phyloP scores from a whole-genome alignment of 441 rosid species.

The Pelargonium australe region DNA sequence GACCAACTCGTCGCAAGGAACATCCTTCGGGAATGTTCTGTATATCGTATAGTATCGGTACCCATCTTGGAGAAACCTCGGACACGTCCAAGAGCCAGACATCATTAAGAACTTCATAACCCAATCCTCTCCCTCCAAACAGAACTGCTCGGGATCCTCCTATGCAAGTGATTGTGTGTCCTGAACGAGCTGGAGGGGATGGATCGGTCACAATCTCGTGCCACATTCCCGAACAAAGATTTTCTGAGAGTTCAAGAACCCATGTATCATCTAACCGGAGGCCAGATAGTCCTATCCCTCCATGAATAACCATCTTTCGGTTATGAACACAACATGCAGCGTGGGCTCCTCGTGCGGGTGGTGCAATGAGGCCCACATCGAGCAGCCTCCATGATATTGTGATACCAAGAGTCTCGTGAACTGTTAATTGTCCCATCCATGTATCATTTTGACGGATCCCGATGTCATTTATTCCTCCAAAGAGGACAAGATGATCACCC shows the following conservation, averaged over 20 bases:
- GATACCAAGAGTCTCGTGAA: slow-evolving; percentile 32
- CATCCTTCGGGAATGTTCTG: slow-evolving; percentile 42
- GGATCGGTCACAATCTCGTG: slow-evolving; percentile 43
- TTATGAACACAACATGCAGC: slow-evolving; percentile 68
- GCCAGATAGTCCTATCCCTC: slow-evolving; percentile 70
- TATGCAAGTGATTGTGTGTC: slow-evolving; percentile 70
- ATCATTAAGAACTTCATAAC: slow-evolving; percentile 73
- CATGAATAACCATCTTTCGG: slow-evolving; percentile 74
- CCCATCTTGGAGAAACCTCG: slow-evolving; percentile 42
- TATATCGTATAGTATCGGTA: slow-evolving; percentile 46
- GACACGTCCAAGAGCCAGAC: slow-evolving; percentile 60
- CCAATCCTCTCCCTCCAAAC: slow-evolving; percentile 89
- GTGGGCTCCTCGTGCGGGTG: slow-evolving; percentile 88
- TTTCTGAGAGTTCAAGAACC: slow-evolving; percentile 68
- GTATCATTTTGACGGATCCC: slow-evolving; percentile 81
- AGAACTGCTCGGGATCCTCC: slow-evolving; percentile 48
- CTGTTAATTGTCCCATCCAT: slow-evolving; percentile 64
- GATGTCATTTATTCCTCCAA: slow-evolving; percentile 86
- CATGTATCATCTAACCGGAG: slow-evolving; percentile 75
- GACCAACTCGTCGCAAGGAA: slow-evolving; percentile 82
- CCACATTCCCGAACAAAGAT: slow-evolving; percentile 56
- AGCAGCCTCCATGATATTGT: slow-evolving; percentile 65
- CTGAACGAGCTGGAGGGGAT: slow-evolving; percentile 85
- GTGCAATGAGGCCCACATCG: slow-evolving; percentile 39
- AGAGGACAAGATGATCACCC: slow-evolving; percentile 53